A percentile compares a stretch with the other conserved stretches of the same genome.
phyloP scores from a whole-genome alignment of 2,329 filamentous ascomycete genomes.

The Fusarium hainanense region DNA sequence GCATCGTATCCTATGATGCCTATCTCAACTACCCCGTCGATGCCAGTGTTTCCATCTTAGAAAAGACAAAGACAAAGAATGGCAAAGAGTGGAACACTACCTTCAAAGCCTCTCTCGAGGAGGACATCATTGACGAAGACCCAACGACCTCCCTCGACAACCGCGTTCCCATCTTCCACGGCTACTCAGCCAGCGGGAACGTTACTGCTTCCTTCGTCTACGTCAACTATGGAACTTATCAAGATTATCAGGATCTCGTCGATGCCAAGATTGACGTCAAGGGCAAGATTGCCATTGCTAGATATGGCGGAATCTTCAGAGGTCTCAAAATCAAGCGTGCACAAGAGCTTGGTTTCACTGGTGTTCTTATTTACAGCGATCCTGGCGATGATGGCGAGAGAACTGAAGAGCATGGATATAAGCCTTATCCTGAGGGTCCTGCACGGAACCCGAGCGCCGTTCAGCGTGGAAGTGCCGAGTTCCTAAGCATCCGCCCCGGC shows the following conservation, averaged over 20 bases:
- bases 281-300: slow-evolving; percentile 88
- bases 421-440: slow-evolving; percentile 84
- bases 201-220: slow-evolving; percentile 89
- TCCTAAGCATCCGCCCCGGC: slow-evolving; percentile 75
- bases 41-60: slow-evolving; percentile 74
- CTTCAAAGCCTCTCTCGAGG: slow-evolving; percentile 84
- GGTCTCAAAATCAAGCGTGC: slow-evolving; percentile 94
- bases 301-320: slow-evolving; percentile 88
- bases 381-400: slow-evolving; percentile 87
- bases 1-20: slow-evolving; percentile 77
- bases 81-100: slow-evolving; percentile 66
- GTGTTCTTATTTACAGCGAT: slow-evolving; percentile 86
- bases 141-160: slow-evolving; percentile 77
- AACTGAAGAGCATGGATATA: slow-evolving; percentile 83
- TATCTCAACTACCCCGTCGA: slow-evolving; percentile 83
- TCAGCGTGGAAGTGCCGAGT: slow-evolving; percentile 88
- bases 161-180: slow-evolving; percentile 90
- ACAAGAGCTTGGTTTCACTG: slow-evolving; percentile 89
- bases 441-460: slow-evolving; percentile 89
- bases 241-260: slow-evolving; percentile 85
- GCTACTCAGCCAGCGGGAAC: slow-evolving; percentile 92
- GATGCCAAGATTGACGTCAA: slow-evolving; percentile 78
- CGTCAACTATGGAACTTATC: slow-evolving; percentile 89
- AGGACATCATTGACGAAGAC: slow-evolving; percentile 87
- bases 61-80: slow-evolving; percentile 54